Conservation (phyloP, 192 early-diverging fungal species). For the Thamnidium elegans region DNA sequence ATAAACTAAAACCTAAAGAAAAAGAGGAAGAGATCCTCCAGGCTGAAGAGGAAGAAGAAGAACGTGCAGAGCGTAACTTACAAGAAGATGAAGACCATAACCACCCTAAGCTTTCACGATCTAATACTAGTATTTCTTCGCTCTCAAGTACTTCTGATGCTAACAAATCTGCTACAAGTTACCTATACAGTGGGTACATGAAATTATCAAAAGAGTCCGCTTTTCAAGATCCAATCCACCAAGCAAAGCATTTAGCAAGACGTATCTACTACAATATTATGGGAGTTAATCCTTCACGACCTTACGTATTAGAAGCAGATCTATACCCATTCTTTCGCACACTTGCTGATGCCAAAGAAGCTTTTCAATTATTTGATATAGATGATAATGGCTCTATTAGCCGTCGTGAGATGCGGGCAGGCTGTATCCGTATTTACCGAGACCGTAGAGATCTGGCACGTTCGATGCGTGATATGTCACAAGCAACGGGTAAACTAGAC, state of each 20-base stretch:
- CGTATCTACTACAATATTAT: conserved; percentile 30
- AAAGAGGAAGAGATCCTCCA: background rate
- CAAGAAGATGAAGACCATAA: no score
- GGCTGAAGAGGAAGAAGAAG: background rate
- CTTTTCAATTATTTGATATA: conserved; percentile 87
- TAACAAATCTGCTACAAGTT: no score
- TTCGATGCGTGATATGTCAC: conserved; percentile 77
- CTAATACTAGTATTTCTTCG: no score
- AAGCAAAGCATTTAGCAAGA: conserved; percentile 35
- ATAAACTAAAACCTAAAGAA: background rate
- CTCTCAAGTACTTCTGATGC: no score
- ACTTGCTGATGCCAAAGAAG: conserved; percentile 69
- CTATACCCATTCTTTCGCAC: conserved; percentile 74
- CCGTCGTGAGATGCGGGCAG: conserved; percentile 74
- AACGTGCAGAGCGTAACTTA: background rate
- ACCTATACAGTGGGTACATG: no score
- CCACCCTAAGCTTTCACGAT: background rate
- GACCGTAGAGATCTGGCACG: conserved; percentile 71
- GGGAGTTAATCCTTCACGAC: conserved; percentile 36
- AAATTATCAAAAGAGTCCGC: no score
- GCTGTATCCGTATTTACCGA: conserved; percentile 73
- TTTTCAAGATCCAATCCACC: conserved; percentile 12
- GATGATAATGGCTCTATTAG: conserved; percentile 87
- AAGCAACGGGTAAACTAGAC: conserved; percentile 81
- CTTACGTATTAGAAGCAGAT: conserved; percentile 66